Percentiles rank a stretch among this genome's conserved stretches.
These are phyloP conservation scores for Elsinoe necatrix DNA, from an alignment of 2,329 filamentous ascomycete species.

Conservation along the genomic window DNA sequence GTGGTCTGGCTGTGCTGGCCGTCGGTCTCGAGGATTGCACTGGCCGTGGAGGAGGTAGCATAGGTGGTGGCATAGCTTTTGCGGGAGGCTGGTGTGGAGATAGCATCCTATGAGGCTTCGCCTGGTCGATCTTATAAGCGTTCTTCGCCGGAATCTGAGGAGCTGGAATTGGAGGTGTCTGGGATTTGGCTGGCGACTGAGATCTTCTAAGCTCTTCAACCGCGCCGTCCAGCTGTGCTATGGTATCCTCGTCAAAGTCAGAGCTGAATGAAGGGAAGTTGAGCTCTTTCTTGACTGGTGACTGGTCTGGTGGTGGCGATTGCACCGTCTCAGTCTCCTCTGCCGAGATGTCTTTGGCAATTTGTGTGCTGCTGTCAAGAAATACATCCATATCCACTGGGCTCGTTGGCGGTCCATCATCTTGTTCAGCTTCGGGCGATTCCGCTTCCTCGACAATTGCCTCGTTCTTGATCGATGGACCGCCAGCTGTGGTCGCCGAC, in stretches of 20 bases:
- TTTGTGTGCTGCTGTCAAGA: constrained; percentile 39
- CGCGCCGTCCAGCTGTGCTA: background rate
- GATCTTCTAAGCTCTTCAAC: constrained; percentile 25
- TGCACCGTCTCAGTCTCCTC: background rate
- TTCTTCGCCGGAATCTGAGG: background rate
- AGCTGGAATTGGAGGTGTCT: background rate
- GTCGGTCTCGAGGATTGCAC: background rate
- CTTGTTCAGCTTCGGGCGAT: constrained; percentile 26
- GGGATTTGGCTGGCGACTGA: constrained; percentile 16
- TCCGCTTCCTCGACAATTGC: constrained; percentile 10
- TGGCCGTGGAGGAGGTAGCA: constrained; percentile 17
- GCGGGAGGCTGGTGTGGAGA: background rate
- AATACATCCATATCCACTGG: constrained; percentile 22
- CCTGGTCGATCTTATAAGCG: background rate
- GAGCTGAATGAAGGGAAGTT: constrained; percentile 30
- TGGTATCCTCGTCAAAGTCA: constrained; percentile 16
- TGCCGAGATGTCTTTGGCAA: constrained; percentile 34
- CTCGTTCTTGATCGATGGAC: background rate
- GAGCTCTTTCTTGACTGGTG: background rate
- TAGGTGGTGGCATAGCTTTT: constrained; percentile 20
- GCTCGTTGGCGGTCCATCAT: constrained; percentile 25
- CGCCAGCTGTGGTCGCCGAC: constrained; percentile 7
- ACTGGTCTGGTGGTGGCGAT: background rate
- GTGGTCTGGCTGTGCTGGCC: background rate
- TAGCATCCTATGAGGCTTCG: background rate